Evolutionary conservation across 73 alveolate genomes (phyloP), one percentile per base, ranked within the genome.

Genomic region (Symbiodinium pilosum): DNA sequence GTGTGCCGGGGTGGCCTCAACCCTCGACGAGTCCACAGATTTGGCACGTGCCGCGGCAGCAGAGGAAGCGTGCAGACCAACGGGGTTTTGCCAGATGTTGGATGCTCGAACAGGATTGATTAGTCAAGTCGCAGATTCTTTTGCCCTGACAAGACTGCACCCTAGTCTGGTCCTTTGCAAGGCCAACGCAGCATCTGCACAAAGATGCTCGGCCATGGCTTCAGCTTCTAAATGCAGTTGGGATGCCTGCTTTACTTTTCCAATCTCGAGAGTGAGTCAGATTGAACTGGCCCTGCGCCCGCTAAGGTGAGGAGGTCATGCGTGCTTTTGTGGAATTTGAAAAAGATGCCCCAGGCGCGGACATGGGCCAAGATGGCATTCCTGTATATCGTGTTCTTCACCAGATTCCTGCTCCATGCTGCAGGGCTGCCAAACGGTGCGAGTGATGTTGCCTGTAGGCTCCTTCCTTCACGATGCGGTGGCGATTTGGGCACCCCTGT

Each of bases 401-500:
- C n/a, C n/a, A n/a, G n/a, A n/a, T n/a, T n/a, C n/a, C n/a, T n/a
- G n/a, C n/a, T n/a, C n/a, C n/a, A n/a, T n/a, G n/a, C n/a, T n/a
- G 8, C 8, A 24, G 68, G 68, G 28, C 68, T 24, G 4, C 68
- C 68, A 5, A 24, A 30, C 73, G 38, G 1, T 9, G 39, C 42
- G 44, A 28, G 43, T 9, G 41, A 71, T 34, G 26, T n/a, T 28
- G 38, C 18, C 21, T 24, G 41, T 2, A 86, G 93, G 93, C 51
- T 8, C 93, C 51, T 86, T 86, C 83, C 83, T 86, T 40, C 93
- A 86, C 30, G 93, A 86, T 21, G 81, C 93, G 6, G 93, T 86
- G 93, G 77, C 93, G 42, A 86, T 47, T 38, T 86, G 93, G 93
- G 93, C 93, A 14, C 93, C 93, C 77, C 39, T 86, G 54, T 86